Evolutionary conservation across 2,329 filamentous ascomycete genomes (phyloP).

Genomic region (Colletotrichum graminicola): DNA sequence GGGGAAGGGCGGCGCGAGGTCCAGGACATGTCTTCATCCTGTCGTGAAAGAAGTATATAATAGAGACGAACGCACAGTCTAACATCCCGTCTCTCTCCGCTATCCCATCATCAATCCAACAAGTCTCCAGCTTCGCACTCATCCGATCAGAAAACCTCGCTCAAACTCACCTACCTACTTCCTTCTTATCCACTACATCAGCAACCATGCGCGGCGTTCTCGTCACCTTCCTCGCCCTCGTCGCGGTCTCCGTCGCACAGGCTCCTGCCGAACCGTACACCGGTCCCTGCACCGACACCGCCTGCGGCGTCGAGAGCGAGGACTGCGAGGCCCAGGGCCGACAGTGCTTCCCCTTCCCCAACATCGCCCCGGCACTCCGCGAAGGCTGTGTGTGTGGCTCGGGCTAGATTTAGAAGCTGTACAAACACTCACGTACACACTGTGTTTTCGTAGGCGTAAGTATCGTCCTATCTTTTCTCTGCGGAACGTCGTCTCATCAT

Average conservation of each 20-base stretch:
- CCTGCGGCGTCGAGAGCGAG: slow-evolving; percentile 31
- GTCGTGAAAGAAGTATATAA: slow-evolving; percentile 32
- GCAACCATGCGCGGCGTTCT: slow-evolving; percentile 26
- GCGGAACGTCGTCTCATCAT: slow-evolving; percentile 12
- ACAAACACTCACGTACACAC: neutral
- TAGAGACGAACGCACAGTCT: slow-evolving; percentile 22
- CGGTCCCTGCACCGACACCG: slow-evolving; percentile 30
- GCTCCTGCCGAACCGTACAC: slow-evolving; percentile 15
- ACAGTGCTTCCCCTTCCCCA: slow-evolving; percentile 39
- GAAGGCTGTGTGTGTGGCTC: slow-evolving; percentile 40
- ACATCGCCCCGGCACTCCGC: slow-evolving; percentile 31
- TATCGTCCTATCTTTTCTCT: neutral
- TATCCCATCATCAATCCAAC: slow-evolving; percentile 3
- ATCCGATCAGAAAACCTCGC: slow-evolving; percentile 3
- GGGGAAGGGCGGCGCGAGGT: neutral
- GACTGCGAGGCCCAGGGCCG: slow-evolving; percentile 35
- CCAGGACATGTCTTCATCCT: neutral
- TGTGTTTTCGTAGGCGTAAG: slow-evolving; percentile 16
- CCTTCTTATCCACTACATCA: neutral
- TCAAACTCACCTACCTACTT: neutral
- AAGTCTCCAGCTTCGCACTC: neutral
- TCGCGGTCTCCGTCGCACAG: slow-evolving; percentile 18
- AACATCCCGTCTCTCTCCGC: neutral
- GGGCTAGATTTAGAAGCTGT: neutral
- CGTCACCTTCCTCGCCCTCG: slow-evolving; percentile 25